Conservation (phyloP, 192 early-diverging fungal genomes). For the Pilobolus umbonatus region DNA sequence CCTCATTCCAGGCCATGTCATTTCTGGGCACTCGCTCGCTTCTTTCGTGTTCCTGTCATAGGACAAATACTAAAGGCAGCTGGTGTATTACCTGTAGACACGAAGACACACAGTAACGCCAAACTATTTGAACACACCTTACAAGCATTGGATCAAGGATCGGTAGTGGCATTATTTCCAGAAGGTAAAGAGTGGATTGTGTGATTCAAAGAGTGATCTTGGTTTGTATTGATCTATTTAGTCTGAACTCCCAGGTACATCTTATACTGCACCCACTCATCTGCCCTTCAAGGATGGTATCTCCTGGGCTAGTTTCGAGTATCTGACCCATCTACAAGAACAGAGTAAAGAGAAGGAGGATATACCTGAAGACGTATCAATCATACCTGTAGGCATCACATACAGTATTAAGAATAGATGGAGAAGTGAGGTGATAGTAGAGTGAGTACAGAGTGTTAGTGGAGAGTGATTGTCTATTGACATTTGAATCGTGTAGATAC, state of each 20-base stretch:
- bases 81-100: constrained; percentile 47
- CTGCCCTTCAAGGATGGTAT: constrained; percentile 46
- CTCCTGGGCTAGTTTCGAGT: constrained; percentile 43
- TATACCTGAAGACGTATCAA: constrained; percentile 1
- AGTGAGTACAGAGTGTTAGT: constrained; percentile 15
- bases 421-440: constrained; percentile 34
- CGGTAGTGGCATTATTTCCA: constrained; percentile 45
- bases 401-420: constrained; percentile 36
- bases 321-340: constrained; percentile 18
- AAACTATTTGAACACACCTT: constrained; percentile 41
- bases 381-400: constrained; percentile 36
- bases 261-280: constrained; percentile 40
- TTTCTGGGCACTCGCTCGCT: constrained; percentile 45
- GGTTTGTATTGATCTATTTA: not conserved
- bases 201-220: not conserved
- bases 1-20: constrained; percentile 43
- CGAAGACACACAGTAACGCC: constrained; percentile 40
- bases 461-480: not conserved
- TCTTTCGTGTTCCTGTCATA: constrained; percentile 37
- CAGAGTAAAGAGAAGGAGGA: not conserved
- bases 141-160: constrained; percentile 32
- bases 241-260: constrained; percentile 24
- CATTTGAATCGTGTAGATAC: constrained; percentile 22
- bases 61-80: constrained; percentile 26
- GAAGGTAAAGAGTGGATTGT: constrained; percentile 31